Conservation (phyloP, 768 basidiomycete species). For the Sporobolomyces phaffii region DNA sequence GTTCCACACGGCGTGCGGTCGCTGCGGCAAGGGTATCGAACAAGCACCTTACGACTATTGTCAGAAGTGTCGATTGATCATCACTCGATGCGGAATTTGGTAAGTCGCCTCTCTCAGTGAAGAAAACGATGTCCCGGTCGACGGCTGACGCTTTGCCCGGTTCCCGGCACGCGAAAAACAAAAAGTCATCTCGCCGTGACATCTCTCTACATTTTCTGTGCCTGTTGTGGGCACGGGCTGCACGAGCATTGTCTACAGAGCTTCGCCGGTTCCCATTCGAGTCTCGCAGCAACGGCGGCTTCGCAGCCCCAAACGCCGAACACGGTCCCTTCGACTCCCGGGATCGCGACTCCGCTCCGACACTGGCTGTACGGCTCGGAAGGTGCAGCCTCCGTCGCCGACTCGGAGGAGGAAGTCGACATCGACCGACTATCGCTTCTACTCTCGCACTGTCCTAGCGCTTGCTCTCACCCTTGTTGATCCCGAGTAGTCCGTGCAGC, state of each 20-base stretch:
- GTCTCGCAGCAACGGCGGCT: no score
- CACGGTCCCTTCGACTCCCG: constrained; percentile 33
- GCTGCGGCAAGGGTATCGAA: constrained; percentile 32
- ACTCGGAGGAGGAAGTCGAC: neutral
- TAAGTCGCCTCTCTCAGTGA: neutral
- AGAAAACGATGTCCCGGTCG: no score
- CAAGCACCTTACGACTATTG: constrained; percentile 19
- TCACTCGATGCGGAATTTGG: constrained; percentile 32
- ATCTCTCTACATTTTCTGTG: constrained; percentile 30
- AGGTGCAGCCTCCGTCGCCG: neutral
- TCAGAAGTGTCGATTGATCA: constrained; percentile 1
- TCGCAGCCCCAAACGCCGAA: constrained; percentile 26
- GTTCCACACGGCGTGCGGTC: constrained; percentile 31
- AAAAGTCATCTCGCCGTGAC: constrained; percentile 25
- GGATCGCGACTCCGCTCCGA: constrained; percentile 20
- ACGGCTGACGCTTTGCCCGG: neutral
- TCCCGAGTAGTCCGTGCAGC: neutral
- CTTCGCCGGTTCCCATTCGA: constrained; percentile 12
- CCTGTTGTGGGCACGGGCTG: constrained; percentile 28
- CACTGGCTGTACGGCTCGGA: constrained; percentile 30
- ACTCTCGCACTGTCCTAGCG: constrained; percentile 7
- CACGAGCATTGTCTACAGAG: constrained; percentile 22
- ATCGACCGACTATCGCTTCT: neutral
- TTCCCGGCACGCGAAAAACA: neutral
- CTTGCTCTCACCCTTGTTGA: constrained; percentile 15